Evolutionary conservation across 2,329 filamentous ascomycete genomes (phyloP).

Genomic region (Xylaria polymorpha): DNA sequence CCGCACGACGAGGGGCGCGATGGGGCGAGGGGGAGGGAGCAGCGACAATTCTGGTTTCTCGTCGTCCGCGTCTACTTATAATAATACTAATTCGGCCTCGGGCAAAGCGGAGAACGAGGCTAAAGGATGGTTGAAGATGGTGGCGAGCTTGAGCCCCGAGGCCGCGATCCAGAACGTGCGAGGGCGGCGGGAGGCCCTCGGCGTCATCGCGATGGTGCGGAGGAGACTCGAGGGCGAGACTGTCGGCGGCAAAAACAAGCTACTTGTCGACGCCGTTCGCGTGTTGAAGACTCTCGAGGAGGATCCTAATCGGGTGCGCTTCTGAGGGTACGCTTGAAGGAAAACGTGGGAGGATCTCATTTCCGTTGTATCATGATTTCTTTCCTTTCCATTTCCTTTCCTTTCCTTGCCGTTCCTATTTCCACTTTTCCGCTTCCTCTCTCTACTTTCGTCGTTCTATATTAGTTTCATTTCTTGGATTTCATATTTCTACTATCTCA

Average conservation of each 20-base stretch:
- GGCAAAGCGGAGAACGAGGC: constrained; percentile 54
- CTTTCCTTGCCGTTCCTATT: constrained; percentile 21
- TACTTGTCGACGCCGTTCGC: constrained; percentile 65
- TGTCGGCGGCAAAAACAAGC: constrained; percentile 59
- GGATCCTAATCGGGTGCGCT: constrained; percentile 56
- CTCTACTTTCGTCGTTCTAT: constrained; percentile 27
- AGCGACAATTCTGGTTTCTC: constrained; percentile 12
- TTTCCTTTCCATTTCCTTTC: constrained; percentile 2
- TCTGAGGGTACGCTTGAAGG: constrained; percentile 45
- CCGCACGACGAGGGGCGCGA: constrained; percentile 39
- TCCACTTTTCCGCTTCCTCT: constrained; percentile 27
- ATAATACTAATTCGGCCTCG: constrained; percentile 41
- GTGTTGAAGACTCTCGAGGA: constrained; percentile 65
- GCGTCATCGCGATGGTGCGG: constrained; percentile 62
- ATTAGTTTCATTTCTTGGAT: constrained; percentile 10
- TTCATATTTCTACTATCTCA: constrained; percentile 29
- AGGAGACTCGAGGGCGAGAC: constrained; percentile 62
- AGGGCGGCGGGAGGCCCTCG: constrained; percentile 56
- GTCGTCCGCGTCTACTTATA: constrained; percentile 22
- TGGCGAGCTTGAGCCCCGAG: constrained; percentile 56
- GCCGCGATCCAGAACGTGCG: constrained; percentile 53
- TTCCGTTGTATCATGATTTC: constrained; percentile 17
- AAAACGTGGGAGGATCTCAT: background rate
- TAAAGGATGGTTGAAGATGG: constrained; percentile 51
- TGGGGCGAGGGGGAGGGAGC: constrained; percentile 37